Conservation (phyloP, 2,329 filamentous ascomycete species). For the Aspergillus transmontanensis region DNA sequence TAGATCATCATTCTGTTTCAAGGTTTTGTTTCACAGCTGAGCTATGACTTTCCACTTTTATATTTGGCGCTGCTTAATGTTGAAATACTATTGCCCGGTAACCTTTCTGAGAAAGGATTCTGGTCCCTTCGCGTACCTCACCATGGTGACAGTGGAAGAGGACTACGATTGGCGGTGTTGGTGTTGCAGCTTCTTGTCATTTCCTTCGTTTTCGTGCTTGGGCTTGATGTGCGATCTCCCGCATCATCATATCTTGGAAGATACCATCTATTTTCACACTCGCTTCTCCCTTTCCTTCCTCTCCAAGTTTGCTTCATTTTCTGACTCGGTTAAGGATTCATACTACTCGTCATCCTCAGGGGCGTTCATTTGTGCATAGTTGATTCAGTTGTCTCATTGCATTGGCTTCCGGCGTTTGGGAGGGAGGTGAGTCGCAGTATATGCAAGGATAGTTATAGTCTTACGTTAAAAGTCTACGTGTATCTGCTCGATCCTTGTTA, state of each 20-base stretch:
- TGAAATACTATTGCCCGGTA: background rate
- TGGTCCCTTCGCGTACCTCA: background rate
- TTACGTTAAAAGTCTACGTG: background rate
- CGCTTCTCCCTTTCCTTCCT: background rate
- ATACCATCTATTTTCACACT: background rate
- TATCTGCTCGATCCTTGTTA: background rate
- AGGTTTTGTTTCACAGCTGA: background rate
- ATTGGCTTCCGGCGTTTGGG: background rate
- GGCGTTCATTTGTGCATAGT: background rate
- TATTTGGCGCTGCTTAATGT: background rate
- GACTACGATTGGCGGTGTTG: background rate
- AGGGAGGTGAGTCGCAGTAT: background rate
- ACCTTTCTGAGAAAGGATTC: background rate
- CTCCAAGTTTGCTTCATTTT: background rate
- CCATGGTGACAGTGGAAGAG: background rate
- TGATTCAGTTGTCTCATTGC: background rate
- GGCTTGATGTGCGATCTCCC: background rate
- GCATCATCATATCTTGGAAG: background rate
- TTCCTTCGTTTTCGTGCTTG: background rate
- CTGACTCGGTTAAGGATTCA: background rate
- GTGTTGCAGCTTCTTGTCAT: background rate
- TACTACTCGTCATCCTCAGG: background rate
- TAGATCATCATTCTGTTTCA: constrained; percentile 26
- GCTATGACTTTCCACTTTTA: background rate
- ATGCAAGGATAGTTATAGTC: background rate